Evolutionary conservation across 257 asterid species (phyloP).

Genomic region (Plectranthus barbatus): DNA sequence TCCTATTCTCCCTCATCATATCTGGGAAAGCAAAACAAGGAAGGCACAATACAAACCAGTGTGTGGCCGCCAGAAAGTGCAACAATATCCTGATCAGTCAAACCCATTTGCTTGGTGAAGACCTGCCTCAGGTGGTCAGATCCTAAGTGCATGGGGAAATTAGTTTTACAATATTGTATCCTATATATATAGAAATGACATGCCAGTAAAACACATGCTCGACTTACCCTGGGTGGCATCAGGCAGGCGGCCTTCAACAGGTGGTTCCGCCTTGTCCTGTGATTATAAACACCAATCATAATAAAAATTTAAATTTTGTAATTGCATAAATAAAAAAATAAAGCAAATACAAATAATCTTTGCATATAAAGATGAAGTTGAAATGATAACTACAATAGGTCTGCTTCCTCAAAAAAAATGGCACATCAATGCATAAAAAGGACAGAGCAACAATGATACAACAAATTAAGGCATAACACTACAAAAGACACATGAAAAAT

Average conservation of each 20-base stretch:
- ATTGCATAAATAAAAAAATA: background rate
- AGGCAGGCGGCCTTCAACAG: constrained; percentile 90
- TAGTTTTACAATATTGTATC: background rate
- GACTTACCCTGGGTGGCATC: constrained; percentile 77
- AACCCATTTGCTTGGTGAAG: constrained; percentile 77
- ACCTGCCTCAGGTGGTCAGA: constrained; percentile 82
- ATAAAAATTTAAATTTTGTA: background rate
- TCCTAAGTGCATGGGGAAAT: constrained; percentile 30
- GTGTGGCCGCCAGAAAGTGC: constrained; percentile 97
- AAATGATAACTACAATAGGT: background rate
- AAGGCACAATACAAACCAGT: constrained; percentile 37
- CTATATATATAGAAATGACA: background rate
- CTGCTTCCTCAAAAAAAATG: background rate
- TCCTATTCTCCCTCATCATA: background rate
- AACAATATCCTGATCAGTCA: constrained; percentile 74
- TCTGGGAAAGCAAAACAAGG: background rate
- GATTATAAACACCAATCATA: constrained; percentile 1
- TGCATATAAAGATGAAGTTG: background rate
- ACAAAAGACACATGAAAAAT: background rate
- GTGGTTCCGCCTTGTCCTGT: constrained; percentile 78
- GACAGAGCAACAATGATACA: background rate
- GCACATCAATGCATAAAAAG: background rate
- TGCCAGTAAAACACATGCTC: too few species aligned
- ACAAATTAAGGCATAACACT: background rate
- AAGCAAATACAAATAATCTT: too few species aligned